Base-by-base conservation (phyloP, 2,329 filamentous ascomycete species). In the Trichoderma koningii region DNA sequence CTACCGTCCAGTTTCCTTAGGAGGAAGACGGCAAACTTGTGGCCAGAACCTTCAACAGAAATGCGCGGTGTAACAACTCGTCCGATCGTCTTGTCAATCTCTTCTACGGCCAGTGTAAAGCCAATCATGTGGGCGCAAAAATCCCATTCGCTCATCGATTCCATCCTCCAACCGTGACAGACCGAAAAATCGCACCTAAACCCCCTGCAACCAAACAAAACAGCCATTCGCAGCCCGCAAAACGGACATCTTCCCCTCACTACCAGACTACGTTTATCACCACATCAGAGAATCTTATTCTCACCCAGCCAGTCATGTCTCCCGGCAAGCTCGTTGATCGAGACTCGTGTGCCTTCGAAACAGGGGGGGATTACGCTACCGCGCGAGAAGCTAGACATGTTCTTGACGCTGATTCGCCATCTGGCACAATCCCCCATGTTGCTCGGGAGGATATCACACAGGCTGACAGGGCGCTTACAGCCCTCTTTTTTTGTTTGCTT, bases 391-490 rank as follows among this genome's bases (percentile, higher is more conserved):
- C 59, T 55, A 63, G 50, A 52, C 50, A 23, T 55, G 50, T 19
- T 55, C 59, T 53, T 19, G 9, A 38, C 41, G 41, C 50, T 63
- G 50, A 63, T 55, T 63, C 59, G 59, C 59, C 26, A 21, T 5
- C 59, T 7, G 50, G 45, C 59, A 53, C 59, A 21, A 47, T 41
- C 44, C 21, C 38, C 55, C 55, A 57, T 59, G 42, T 23, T 38
- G 34, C 7, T 59, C 14, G 17, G 56, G 45, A 30, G 45, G 26
- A 63, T 53, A 63, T 63, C 59, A 63, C 59, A 63, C 55, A 59
- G 26, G 26, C 59, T 53, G 42, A 21, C 38, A 63, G 50, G 59
- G 59, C 59, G 59, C 59, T 63, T 55, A 55, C 19, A 47, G 47
- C 50, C 56, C 34, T 9, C 56, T 45, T 9, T 55, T 47, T 26